Evolutionary conservation across 129 eudicot species (phyloP).

Genomic region (Pseudognaphalium luteoalbum): DNA sequence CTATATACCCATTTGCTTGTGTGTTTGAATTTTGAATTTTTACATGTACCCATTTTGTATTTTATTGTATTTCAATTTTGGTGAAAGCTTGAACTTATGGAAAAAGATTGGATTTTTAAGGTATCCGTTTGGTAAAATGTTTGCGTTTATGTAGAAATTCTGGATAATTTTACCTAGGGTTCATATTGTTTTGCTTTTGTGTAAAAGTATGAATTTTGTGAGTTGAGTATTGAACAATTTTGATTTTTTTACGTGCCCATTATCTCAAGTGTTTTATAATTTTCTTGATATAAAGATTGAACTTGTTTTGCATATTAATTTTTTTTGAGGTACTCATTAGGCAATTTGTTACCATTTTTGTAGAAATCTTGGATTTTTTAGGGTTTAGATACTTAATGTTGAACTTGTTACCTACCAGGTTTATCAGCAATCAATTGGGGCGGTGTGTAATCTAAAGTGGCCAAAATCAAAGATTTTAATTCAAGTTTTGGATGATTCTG

Average conservation of each 20-base stretch:
- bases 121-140: constrained; percentile 6
- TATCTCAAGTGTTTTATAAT: background rate
- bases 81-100: background rate
- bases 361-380: constrained; percentile 6
- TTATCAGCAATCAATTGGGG: constrained; percentile 89
- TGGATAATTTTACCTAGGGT: background rate
- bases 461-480: constrained; percentile 70
- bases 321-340: background rate
- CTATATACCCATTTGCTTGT: constrained; percentile 8
- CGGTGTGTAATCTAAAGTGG: constrained; percentile 92
- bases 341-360: background rate
- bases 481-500: constrained; percentile 90
- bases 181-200: background rate
- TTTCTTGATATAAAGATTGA: background rate
- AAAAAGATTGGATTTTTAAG: background rate
- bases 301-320: background rate
- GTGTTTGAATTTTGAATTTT: background rate
- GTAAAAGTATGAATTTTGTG: background rate
- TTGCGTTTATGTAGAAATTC: background rate
- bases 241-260: background rate
- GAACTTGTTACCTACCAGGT: constrained; percentile 50
- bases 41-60: background rate
- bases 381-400: constrained; percentile 12
- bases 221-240: background rate
- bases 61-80: background rate